Conservation (phyloP, 495 filamentous ascomycete genomes). For the Hypomontagnella monticulosa region DNA sequence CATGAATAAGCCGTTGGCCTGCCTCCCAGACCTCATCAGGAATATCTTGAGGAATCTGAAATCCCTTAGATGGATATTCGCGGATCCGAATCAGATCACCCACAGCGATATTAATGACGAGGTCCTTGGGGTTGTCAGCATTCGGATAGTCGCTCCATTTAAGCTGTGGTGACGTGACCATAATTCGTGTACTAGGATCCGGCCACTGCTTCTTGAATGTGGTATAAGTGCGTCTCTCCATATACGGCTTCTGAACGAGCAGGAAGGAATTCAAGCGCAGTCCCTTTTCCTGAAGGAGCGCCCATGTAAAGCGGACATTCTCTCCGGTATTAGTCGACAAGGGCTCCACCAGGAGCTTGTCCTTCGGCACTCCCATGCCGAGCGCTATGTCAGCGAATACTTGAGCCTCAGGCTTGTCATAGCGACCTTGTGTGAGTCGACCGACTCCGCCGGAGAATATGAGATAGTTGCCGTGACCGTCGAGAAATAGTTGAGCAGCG, state of each 20-base stretch:
- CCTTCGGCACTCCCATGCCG: constrained; percentile 41
- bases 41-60: constrained; percentile 50
- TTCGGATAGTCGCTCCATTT: constrained; percentile 49
- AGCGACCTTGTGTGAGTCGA: constrained; percentile 45
- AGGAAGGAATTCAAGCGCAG: constrained; percentile 38
- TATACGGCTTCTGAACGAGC: constrained; percentile 55
- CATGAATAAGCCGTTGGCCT: constrained; percentile 45
- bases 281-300: constrained; percentile 37
- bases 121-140: constrained; percentile 45
- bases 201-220: constrained; percentile 56
- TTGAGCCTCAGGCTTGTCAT: constrained; percentile 47
- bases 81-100: constrained; percentile 51
- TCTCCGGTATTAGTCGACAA: constrained; percentile 52
- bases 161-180: constrained; percentile 48
- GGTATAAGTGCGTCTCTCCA: constrained; percentile 53
- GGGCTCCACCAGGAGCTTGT: constrained; percentile 46
- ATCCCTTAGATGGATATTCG: constrained; percentile 50
- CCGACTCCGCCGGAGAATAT: constrained; percentile 51
- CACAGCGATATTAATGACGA: constrained; percentile 52
- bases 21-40: constrained; percentile 50
- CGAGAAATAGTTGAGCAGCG: constrained; percentile 49
- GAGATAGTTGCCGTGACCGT: constrained; percentile 43
- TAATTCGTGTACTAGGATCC: constrained; percentile 28
- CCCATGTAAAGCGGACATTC: constrained; percentile 52
- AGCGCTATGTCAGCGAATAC: constrained; percentile 49